Evolutionary conservation across 129 eudicot genomes (phyloP).

Genomic region (Sambucus nigra): DNA sequence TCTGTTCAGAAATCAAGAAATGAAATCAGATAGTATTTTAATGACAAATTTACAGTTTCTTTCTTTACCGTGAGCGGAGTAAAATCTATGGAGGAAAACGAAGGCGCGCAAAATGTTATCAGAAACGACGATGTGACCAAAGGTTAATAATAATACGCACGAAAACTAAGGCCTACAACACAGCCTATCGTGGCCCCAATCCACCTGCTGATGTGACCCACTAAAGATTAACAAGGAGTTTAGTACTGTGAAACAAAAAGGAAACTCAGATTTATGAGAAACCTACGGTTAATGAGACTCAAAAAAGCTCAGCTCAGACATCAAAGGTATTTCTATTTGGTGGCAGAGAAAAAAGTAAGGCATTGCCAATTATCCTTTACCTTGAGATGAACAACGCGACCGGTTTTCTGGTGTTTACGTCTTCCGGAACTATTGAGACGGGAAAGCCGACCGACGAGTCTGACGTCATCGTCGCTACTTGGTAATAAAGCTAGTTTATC

Average conservation of each 20-base stretch:
- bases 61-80: not conserved
- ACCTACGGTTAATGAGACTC: not conserved
- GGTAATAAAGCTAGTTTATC: slow-evolving; percentile 30
- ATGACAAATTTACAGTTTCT: too few species aligned
- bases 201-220: slow-evolving; percentile 91
- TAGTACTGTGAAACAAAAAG: not conserved
- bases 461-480: slow-evolving; percentile 46
- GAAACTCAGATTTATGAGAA: not conserved
- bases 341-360: not conserved
- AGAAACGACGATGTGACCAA: slow-evolving; percentile 32
- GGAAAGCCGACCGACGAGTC: slow-evolving; percentile 39
- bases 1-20: slow-evolving; percentile 40
- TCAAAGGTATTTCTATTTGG: slow-evolving; percentile 22
- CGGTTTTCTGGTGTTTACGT: slow-evolving; percentile 31
- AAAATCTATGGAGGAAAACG: slow-evolving; percentile 21
- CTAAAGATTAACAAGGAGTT: slow-evolving; percentile 33
- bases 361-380: slow-evolving; percentile 28
- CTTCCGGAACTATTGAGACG: slow-evolving; percentile 30
- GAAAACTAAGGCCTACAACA: slow-evolving; percentile 30
- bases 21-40: too few species aligned
- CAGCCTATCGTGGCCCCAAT: slow-evolving; percentile 22
- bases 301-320: slow-evolving; percentile 9
- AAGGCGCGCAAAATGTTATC: slow-evolving; percentile 17
- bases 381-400: slow-evolving; percentile 69
- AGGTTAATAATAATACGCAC: slow-evolving; percentile 18